Evolutionary conservation across 768 basidiomycete species (phyloP).

Genomic region (Boletus rufocinnamomeus): DNA sequence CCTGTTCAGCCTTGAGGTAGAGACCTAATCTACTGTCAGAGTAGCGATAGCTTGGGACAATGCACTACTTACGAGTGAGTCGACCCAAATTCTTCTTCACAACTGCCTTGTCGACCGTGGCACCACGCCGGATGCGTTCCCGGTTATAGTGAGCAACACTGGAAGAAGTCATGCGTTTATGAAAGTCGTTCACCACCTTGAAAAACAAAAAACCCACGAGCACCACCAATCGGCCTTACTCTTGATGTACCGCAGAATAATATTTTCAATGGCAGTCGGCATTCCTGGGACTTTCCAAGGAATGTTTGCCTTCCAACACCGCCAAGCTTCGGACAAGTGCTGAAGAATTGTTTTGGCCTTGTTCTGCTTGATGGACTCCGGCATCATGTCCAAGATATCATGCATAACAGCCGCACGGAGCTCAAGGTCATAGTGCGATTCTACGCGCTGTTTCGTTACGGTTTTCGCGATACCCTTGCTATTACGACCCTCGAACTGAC

Average conservation of each 20-base stretch:
- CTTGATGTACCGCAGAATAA: constrained; percentile 98
- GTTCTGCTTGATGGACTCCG: constrained; percentile 98
- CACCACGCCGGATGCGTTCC: constrained; percentile 94
- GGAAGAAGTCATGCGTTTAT: constrained; percentile 2
- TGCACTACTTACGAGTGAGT: constrained; percentile 71
- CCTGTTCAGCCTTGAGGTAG: constrained; percentile 98
- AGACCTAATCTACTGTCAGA: constrained; percentile 50
- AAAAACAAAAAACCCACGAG: constrained; percentile 51
- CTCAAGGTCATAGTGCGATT: constrained; percentile 98
- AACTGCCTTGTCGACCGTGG: constrained; percentile 97
- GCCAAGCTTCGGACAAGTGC: constrained; percentile 97
- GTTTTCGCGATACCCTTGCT: constrained; percentile 97
- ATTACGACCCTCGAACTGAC: constrained; percentile 98
- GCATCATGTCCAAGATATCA: constrained; percentile 99
- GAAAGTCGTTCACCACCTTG: neutral
- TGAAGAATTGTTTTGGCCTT: constrained; percentile 99
- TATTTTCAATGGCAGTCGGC: constrained; percentile 99
- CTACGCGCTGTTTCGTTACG: constrained; percentile 98
- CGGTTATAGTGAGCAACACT: constrained; percentile 97
- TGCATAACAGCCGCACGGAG: constrained; percentile 99
- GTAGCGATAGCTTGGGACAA: neutral
- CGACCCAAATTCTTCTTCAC: constrained; percentile 99
- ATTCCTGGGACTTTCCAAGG: constrained; percentile 99
- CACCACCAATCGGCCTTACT: constrained; percentile 99
- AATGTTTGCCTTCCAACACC: constrained; percentile 96